phyloP scores from a whole-genome alignment of 108 stramenopile genomes.

The Cyclostephanos tholiformis region DNA sequence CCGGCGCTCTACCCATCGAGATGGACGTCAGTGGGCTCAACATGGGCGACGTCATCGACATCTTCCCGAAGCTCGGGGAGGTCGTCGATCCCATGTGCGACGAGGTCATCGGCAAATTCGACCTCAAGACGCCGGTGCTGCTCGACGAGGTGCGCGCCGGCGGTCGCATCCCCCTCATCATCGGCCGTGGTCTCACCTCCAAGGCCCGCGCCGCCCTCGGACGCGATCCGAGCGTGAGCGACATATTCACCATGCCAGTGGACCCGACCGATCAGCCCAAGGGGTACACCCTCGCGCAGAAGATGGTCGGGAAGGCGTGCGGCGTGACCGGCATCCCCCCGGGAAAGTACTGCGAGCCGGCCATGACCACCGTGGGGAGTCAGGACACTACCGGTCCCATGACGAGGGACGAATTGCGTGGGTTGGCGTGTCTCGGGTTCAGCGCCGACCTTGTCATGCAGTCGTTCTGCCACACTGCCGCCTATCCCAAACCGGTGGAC shows the following conservation, averaged over 20 bases:
- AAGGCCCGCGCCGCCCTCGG: slow-evolving; percentile 89
- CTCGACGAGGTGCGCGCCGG: slow-evolving; percentile 95
- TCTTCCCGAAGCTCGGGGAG: slow-evolving; percentile 87
- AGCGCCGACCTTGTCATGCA: slow-evolving; percentile 96
- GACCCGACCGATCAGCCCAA: slow-evolving; percentile 67
- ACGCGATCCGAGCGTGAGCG: slow-evolving; percentile 66
- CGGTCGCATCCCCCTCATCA: slow-evolving; percentile 95
- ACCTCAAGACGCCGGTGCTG: slow-evolving; percentile 90
- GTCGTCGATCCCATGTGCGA: slow-evolving; percentile 78
- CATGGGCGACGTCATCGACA: slow-evolving; percentile 95
- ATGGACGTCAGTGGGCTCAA: slow-evolving; percentile 83
- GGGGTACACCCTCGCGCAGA: slow-evolving; percentile 94
- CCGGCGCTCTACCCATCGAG: slow-evolving; percentile 95
- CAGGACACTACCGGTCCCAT: slow-evolving; percentile 98
- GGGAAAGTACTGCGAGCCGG: slow-evolving; percentile 94
- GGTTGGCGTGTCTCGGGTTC: slow-evolving; percentile 94
- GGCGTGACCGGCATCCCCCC: slow-evolving; percentile 86
- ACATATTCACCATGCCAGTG: slow-evolving; percentile 78
- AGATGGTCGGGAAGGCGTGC: slow-evolving; percentile 95
- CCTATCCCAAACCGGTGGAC: slow-evolving; percentile 97
- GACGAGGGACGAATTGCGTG: slow-evolving; percentile 94
- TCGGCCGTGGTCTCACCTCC: slow-evolving; percentile 89
- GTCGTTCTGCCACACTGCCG: slow-evolving; percentile 96
- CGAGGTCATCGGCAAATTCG: slow-evolving; percentile 81
- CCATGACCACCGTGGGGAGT: slow-evolving; percentile 95